A percentile compares a stretch with the other conserved stretches of the same genome.
phyloP scores from a whole-genome alignment of 768 basidiomycete genomes.

The Tricholoma hemisulphureum region DNA sequence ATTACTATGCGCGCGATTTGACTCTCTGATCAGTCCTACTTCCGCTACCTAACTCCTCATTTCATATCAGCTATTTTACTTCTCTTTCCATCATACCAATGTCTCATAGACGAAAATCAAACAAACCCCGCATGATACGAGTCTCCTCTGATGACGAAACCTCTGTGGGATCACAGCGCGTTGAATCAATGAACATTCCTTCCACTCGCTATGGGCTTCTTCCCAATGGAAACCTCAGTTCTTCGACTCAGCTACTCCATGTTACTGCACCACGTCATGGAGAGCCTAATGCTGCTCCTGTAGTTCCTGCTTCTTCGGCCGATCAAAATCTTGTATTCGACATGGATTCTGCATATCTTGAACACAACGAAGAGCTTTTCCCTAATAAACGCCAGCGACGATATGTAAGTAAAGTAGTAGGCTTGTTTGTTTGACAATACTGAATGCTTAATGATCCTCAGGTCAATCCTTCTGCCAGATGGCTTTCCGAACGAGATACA shows the following conservation, averaged over 20 bases:
- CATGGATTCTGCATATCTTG: not conserved
- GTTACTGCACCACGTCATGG: not conserved
- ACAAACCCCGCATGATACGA: not conserved
- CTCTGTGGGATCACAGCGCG: not conserved
- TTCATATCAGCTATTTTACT: not conserved
- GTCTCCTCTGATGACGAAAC: not conserved
- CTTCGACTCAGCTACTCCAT: not conserved
- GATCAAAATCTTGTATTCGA: too few species aligned
- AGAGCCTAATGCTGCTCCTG: not conserved
- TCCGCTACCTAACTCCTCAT: too few species aligned
- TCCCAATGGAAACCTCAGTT: not conserved
- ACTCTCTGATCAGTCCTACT: too few species aligned
- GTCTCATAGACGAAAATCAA: not conserved
- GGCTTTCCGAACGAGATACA: conserved; percentile 1
- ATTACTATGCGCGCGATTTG: too few species aligned
- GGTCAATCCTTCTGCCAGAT: conserved; percentile 1
- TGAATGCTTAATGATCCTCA: not conserved
- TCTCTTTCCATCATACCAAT: too few species aligned
- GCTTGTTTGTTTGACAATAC: not conserved
- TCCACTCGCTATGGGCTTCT: not conserved
- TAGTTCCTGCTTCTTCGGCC: too few species aligned
- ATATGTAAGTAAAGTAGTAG: not conserved
- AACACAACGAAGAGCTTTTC: not conserved
- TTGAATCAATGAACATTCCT: not conserved
- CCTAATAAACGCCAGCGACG: not conserved